Evolutionary conservation across 805 yeast genomes (phyloP).

Genomic region (Brettanomyces custersianus): DNA sequence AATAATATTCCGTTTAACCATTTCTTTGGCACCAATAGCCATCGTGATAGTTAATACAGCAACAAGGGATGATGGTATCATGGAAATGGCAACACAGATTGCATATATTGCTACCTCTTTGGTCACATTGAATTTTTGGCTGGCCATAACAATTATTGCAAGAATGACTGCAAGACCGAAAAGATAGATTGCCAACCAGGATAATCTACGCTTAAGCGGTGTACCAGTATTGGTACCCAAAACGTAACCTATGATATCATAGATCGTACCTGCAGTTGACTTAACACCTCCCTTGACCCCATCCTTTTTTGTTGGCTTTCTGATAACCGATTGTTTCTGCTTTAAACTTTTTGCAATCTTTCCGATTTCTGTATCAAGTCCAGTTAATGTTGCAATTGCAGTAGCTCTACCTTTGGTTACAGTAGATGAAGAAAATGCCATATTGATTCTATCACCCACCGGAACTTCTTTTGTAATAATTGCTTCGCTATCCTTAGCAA

Average conservation of each 20-base stretch:
- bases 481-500: constrained; percentile 40
- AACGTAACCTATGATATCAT: constrained; percentile 54
- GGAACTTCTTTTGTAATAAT: constrained; percentile 36
- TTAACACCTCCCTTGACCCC: constrained; percentile 36
- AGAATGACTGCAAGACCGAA: constrained; percentile 75
- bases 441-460: constrained; percentile 65
- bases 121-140: constrained; percentile 67
- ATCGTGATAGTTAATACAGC: constrained; percentile 79
- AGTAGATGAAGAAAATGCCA: constrained; percentile 62
- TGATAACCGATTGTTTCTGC: constrained; percentile 30
- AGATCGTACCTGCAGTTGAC: constrained; percentile 39
- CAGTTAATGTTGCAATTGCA: constrained; percentile 63
- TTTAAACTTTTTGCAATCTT: constrained; percentile 54
- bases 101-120: constrained; percentile 83
- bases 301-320: constrained; percentile 33
- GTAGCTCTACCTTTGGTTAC: constrained; percentile 70
- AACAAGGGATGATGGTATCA: constrained; percentile 75
- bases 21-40: constrained; percentile 73
- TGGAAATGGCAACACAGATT: constrained; percentile 72
- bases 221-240: constrained; percentile 76
- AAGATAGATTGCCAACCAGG: constrained; percentile 66
- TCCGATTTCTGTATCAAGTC: constrained; percentile 66
- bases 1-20: constrained; percentile 63
- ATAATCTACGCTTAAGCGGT: constrained; percentile 67
- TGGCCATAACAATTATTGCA: constrained; percentile 81